phyloP scores from a whole-genome alignment of 768 basidiomycete species.

The Suillus paluster region DNA sequence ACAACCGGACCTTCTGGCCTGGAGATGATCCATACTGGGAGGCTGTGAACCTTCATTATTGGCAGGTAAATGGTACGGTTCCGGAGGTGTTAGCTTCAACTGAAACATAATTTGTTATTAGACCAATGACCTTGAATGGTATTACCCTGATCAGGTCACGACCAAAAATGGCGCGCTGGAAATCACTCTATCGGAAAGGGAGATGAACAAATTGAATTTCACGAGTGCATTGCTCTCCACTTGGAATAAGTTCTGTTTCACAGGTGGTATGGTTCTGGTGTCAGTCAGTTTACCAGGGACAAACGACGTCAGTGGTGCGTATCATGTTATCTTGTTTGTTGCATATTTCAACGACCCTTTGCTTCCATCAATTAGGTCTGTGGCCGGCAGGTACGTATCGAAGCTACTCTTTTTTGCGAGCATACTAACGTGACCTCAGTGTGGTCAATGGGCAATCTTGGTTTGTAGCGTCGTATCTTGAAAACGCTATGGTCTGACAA shows the following conservation, averaged over 20 bases:
- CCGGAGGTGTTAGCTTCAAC: not conserved
- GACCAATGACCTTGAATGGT: conserved; percentile 87
- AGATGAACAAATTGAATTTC: conserved; percentile 74
- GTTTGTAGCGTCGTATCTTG: conserved; percentile 31
- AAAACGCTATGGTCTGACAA: not conserved
- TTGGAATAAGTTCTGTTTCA: conserved; percentile 95
- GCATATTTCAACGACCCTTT: conserved; percentile 4
- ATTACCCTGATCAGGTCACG: conserved; percentile 78
- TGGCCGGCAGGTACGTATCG: conserved; percentile 63
- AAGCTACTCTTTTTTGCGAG: not conserved
- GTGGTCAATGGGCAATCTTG: conserved; percentile 84
- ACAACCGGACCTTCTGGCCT: conserved; percentile 78
- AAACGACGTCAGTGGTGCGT: conserved; percentile 50
- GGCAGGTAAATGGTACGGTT: conserved; percentile 47
- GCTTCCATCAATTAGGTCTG: conserved; percentile 44
- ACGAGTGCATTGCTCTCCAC: conserved; percentile 70
- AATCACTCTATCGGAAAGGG: conserved; percentile 70
- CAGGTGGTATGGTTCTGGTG: conserved; percentile 78
- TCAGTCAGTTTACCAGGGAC: conserved; percentile 74
- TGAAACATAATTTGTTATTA: conserved; percentile 24
- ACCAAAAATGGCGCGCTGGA: conserved; percentile 77
- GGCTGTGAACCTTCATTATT: conserved; percentile 81
- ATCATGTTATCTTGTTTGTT: not conserved
- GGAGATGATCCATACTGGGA: conserved; percentile 92
- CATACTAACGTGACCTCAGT: conserved; percentile 36